A percentile compares a stretch with the other conserved stretches of the same genome.
phyloP scores from a whole-genome alignment of 2,329 filamentous ascomycete genomes.

The Ceratocystiopsis sp. region DNA sequence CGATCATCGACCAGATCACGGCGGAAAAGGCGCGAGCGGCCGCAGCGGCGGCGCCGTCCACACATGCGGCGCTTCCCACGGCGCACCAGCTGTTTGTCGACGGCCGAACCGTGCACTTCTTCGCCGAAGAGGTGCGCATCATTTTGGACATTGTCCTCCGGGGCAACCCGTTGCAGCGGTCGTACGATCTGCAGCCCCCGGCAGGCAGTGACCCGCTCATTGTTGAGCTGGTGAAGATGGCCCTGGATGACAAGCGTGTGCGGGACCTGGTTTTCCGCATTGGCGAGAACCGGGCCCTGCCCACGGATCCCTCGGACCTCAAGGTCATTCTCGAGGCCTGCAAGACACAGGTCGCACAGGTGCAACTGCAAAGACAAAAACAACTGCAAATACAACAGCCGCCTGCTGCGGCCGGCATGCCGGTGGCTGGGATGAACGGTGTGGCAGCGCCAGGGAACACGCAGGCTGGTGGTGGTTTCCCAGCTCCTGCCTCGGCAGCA shows the following conservation, averaged over 20 bases:
- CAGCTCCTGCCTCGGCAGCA: too few relatives aligned
- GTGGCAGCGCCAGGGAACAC: background rate
- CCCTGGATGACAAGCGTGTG: slow-evolving; percentile 32
- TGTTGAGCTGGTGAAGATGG: slow-evolving; percentile 38
- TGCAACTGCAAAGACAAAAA: slow-evolving; percentile 4
- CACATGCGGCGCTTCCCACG: too few relatives aligned
- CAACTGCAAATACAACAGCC: too few relatives aligned
- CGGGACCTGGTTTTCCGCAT: slow-evolving; percentile 36
- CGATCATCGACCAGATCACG: slow-evolving; percentile 66
- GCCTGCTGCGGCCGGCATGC: background rate
- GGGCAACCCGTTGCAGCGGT: slow-evolving; percentile 40
- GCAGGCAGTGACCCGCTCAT: slow-evolving; percentile 37
- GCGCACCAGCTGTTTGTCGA: slow-evolving; percentile 38
- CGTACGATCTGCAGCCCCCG: slow-evolving; percentile 33
- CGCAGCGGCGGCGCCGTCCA: slow-evolving; percentile 30
- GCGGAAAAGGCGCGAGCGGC: slow-evolving; percentile 36
- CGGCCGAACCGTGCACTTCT: slow-evolving; percentile 39
- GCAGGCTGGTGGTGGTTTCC: too few relatives aligned
- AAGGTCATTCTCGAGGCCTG: slow-evolving; percentile 34
- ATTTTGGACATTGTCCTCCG: slow-evolving; percentile 42
- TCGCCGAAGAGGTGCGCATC: slow-evolving; percentile 38
- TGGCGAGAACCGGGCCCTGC: slow-evolving; percentile 31
- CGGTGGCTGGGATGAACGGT: background rate
- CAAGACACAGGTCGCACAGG: slow-evolving; percentile 20
- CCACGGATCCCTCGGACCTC: slow-evolving; percentile 35